Evolutionary conservation across 805 yeast species (phyloP).

Genomic region (Pichia thaimueangensis): DNA sequence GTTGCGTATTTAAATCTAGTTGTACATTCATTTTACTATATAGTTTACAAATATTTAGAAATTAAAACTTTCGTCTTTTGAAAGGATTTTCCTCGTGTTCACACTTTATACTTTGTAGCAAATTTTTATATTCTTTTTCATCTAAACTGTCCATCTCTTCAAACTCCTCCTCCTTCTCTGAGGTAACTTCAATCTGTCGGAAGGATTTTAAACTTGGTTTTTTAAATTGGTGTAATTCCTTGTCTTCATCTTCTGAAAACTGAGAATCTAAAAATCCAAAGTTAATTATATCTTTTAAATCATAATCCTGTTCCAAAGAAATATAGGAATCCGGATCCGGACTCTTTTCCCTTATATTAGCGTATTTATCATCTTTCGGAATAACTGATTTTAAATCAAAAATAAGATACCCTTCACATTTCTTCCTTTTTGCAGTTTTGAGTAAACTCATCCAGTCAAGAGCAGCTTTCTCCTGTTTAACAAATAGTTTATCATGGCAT

Average conservation of each 20-base stretch:
- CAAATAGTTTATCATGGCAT: constrained; percentile 2
- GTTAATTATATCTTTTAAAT: constrained; percentile 6
- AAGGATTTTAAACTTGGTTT: too few relatives aligned
- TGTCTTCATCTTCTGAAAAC: constrained; percentile 5
- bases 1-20: neutral
- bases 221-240: constrained; percentile 1
- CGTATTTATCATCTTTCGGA: constrained; percentile 5
- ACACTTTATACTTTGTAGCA: constrained; percentile 1
- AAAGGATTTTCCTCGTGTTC: neutral
- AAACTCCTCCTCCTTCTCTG: neutral
- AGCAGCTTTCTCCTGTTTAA: too few relatives aligned
- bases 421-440: constrained; percentile 1
- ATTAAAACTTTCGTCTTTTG: neutral
- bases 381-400: constrained; percentile 5
- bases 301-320: neutral
- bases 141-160: neutral
- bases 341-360: neutral
- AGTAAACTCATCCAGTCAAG: neutral
- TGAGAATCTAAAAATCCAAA: constrained; percentile 4
- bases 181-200: too few relatives aligned
- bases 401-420: constrained; percentile 9
- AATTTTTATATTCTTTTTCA: neutral
- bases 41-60: neutral
- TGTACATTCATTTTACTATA: constrained; percentile 2
- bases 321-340: constrained; percentile 2